Conservation (phyloP, 805 yeast species). For the Metschnikowia peoriensis region DNA sequence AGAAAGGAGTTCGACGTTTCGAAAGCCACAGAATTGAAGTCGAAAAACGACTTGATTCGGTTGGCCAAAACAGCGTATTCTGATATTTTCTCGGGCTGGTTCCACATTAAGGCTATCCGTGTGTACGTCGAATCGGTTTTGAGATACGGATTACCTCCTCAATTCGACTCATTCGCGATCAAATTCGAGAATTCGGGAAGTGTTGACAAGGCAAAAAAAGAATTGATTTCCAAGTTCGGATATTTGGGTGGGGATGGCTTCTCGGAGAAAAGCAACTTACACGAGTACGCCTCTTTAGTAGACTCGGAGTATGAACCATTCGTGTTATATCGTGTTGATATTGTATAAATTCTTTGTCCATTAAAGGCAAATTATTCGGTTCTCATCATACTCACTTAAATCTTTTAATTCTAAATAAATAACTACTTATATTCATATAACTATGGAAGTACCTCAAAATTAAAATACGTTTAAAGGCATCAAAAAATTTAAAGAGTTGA, state of each 20-base stretch:
- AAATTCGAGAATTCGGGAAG: slow-evolving; percentile 42
- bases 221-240: slow-evolving; percentile 73
- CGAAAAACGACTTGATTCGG: slow-evolving; percentile 75
- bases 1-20: slow-evolving; percentile 79
- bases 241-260: slow-evolving; percentile 92
- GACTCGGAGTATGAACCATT: slow-evolving; percentile 97
- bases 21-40: slow-evolving; percentile 66
- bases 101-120: slow-evolving; percentile 84
- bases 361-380: neutral
- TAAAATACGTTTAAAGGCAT: neutral
- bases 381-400: neutral
- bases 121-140: slow-evolving; percentile 89
- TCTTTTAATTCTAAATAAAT: neutral
- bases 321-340: slow-evolving; percentile 64
- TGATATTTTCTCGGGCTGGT: slow-evolving; percentile 82
- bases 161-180: slow-evolving; percentile 58
- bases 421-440: too few relatives aligned
- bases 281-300: slow-evolving; percentile 87
- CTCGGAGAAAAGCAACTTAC: slow-evolving; percentile 63
- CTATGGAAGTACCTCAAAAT: neutral
- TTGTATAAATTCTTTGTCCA: slow-evolving; percentile 22
- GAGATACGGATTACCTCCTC: slow-evolving; percentile 96
- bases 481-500: neutral
- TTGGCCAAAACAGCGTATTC: slow-evolving; percentile 86
- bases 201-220: slow-evolving; percentile 59